Conservation (phyloP, 225 moss, liverwort and hornwort genomes). For the Anthoceros angustus region DNA sequence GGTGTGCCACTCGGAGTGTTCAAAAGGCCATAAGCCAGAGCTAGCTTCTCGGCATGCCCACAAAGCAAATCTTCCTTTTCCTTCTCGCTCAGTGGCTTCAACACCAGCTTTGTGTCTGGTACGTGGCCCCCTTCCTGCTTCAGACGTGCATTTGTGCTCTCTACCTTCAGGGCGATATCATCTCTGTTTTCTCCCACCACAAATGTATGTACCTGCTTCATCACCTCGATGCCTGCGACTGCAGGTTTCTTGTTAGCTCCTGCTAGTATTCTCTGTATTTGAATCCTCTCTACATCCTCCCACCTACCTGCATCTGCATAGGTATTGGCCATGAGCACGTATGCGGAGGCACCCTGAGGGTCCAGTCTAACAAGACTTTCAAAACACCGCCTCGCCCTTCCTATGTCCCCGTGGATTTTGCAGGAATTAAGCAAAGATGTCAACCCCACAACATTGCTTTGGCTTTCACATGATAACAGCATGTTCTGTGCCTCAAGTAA, state of each 20-base stretch:
- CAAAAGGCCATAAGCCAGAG: background rate
- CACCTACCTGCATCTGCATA: background rate
- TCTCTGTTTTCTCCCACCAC: background rate
- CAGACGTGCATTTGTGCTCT: background rate
- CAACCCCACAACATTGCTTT: background rate
- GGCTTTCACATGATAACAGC: background rate
- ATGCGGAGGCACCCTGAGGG: background rate
- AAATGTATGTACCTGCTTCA: background rate
- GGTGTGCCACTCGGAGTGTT: background rate
- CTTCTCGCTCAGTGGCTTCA: background rate
- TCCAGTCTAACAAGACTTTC: background rate
- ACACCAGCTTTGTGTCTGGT: background rate
- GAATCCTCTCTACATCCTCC: background rate
- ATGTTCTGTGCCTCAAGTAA: background rate
- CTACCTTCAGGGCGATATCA: background rate
- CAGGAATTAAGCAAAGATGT: background rate
- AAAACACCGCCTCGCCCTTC: background rate
- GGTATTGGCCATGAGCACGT: background rate
- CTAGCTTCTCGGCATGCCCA: conserved; percentile 3
- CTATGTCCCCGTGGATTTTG: background rate
- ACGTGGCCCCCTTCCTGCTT: background rate
- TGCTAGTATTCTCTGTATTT: background rate
- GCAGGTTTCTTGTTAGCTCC: background rate
- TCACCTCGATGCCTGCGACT: background rate
- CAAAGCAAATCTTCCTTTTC: background rate